These are phyloP conservation scores for Lavandula angustifolia DNA, from an alignment of 257 asterid species.

Conservation along the genomic window DNA sequence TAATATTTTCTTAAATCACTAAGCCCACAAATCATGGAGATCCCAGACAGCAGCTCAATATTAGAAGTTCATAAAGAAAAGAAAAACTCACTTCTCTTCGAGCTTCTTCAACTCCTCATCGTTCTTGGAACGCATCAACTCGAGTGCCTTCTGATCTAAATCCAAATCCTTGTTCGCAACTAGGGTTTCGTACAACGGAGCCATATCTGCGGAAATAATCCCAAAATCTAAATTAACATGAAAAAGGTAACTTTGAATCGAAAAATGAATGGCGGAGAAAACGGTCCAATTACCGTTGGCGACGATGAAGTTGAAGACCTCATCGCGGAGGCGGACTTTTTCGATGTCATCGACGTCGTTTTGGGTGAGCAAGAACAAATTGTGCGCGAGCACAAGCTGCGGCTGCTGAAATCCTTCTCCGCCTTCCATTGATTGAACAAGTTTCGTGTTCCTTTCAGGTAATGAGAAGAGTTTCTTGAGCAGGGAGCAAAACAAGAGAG, in stretches of 20 bases:
- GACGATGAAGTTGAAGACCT: conserved; percentile 65
- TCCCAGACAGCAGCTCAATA: background rate
- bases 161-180: conserved; percentile 53
- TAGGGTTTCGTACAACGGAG: conserved; percentile 79
- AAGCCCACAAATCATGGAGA: conserved; percentile 26
- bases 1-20: background rate
- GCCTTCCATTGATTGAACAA: conserved; percentile 55
- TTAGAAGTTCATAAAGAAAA: background rate
- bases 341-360: conserved; percentile 87
- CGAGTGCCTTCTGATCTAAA: conserved; percentile 70
- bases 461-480: conserved; percentile 35
- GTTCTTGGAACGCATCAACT: conserved; percentile 67
- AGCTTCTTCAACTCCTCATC: conserved; percentile 69
- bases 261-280: background rate
- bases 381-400: conserved; percentile 80
- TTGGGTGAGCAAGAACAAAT: conserved; percentile 67
- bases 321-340: conserved; percentile 88
- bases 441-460: background rate
- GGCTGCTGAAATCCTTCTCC: conserved; percentile 83
- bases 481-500: conserved; percentile 29
- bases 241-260: background rate
- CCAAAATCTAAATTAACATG: background rate
- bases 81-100: conserved; percentile 66
- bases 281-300: conserved; percentile 56
- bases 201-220: conserved; percentile 59